phyloP scores from a whole-genome alignment of 108 stramenopile genomes.

The Parmales sp. region DNA sequence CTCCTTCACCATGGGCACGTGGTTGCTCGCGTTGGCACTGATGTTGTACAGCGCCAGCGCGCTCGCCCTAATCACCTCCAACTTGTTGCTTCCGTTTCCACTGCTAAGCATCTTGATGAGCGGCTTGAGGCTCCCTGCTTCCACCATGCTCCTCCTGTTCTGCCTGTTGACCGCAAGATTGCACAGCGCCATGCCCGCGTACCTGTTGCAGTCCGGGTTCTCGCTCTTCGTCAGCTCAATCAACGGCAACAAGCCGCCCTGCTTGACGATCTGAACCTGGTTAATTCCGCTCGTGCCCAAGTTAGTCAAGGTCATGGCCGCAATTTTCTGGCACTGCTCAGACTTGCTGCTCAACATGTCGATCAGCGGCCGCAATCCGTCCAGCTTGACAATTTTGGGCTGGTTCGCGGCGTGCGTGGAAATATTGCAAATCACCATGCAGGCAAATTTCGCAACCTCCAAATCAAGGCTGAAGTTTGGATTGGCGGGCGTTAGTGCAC shows the following conservation, averaged over 20 bases:
- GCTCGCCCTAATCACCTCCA: conserved; percentile 26
- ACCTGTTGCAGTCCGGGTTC: conserved; percentile 33
- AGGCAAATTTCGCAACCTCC: conserved; percentile 21
- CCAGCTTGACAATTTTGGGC: conserved; percentile 34
- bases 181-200: conserved; percentile 54
- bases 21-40: conserved; percentile 35
- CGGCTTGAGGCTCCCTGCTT: conserved; percentile 30
- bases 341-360: conserved; percentile 27
- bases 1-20: conserved; percentile 26
- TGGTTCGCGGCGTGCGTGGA: conserved; percentile 39
- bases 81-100: conserved; percentile 31
- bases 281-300: conserved; percentile 35
- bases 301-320: conserved; percentile 57
- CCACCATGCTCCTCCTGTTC: conserved; percentile 38
- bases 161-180: conserved; percentile 52
- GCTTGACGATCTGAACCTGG: conserved; percentile 43
- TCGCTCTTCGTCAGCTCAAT: conserved; percentile 33
- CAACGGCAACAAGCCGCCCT: conserved; percentile 29
- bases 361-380: conserved; percentile 38
- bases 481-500: background rate
- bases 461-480: too few species aligned
- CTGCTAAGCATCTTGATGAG: conserved; percentile 34
- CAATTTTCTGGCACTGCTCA: conserved; percentile 33
- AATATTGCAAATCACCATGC: conserved; percentile 64
- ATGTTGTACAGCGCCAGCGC: conserved; percentile 48